phyloP scores from a whole-genome alignment of 2,329 filamentous ascomycete genomes.

The Lachnellula occidentalis region DNA sequence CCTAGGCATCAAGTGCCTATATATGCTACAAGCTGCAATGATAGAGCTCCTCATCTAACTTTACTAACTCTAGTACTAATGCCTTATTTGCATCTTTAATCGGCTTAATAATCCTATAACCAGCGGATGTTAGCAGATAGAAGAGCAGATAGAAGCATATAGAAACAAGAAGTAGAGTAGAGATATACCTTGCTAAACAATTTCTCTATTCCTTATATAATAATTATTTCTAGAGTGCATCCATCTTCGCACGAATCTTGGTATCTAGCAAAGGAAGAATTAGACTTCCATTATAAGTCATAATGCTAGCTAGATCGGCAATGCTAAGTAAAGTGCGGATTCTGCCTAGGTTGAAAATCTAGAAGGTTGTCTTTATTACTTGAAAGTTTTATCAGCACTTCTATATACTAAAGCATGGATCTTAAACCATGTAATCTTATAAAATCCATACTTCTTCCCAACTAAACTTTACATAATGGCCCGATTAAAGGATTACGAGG shows the following conservation, averaged over 20 bases:
- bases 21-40: background rate
- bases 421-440: background rate
- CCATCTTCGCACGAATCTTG: background rate
- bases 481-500: background rate
- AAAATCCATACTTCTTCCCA: background rate
- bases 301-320: background rate
- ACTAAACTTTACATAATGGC: background rate
- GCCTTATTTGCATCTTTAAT: background rate
- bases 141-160: background rate
- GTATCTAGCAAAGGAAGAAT: background rate
- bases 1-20: background rate
- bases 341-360: background rate
- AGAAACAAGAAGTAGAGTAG: background rate
- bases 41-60: background rate
- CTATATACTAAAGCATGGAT: background rate
- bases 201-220: background rate
- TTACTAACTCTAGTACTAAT: background rate
- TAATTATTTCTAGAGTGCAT: background rate
- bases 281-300: background rate
- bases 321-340: background rate
- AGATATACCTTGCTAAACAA: background rate
- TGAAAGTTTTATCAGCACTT: background rate
- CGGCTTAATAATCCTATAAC: background rate
- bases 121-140: too few relatives aligned
- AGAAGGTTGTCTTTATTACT: background rate